These are phyloP conservation scores for Medakamo hakoo DNA, from an alignment of 139 green algal species.

Conservation along the genomic window DNA sequence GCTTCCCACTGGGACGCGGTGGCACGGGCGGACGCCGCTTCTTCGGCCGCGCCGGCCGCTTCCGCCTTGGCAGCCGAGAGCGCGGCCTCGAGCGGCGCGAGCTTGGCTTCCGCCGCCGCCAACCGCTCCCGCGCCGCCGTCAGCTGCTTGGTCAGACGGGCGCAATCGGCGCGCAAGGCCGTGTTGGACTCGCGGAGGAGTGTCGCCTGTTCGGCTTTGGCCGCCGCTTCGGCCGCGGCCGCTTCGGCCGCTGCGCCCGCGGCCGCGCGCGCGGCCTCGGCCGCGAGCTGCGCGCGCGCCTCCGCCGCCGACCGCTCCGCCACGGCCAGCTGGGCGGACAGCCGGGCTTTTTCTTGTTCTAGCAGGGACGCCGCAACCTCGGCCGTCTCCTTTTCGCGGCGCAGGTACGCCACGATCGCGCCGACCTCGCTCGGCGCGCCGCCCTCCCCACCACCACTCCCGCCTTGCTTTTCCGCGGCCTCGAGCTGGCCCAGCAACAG, in stretches of 20 bases:
- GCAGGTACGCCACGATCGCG: conserved; percentile 21
- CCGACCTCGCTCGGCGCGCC: conserved; percentile 20
- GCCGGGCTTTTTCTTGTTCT: conserved; percentile 20
- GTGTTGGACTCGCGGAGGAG: conserved; percentile 34
- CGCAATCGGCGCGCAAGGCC: conserved; percentile 8
- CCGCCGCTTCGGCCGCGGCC: conserved; percentile 14
- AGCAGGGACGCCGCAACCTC: conserved; percentile 22
- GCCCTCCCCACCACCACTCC: background rate
- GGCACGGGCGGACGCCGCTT: background rate
- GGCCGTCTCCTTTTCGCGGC: conserved; percentile 27
- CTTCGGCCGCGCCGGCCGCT: background rate
- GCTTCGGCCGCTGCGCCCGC: conserved; percentile 11
- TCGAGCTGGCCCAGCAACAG: conserved; percentile 31
- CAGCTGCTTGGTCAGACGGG: background rate
- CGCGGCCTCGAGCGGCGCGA: background rate
- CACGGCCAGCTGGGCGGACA: conserved; percentile 11
- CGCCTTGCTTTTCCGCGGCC: conserved; percentile 5
- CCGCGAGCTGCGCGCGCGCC: conserved; percentile 15
- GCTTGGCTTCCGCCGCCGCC: background rate
- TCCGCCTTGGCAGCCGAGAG: background rate
- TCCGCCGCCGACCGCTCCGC: conserved; percentile 16
- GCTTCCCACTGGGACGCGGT: background rate
- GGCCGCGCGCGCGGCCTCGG: conserved; percentile 12
- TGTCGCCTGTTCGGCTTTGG: conserved; percentile 26
- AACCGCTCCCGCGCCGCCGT: too few species aligned